Percentiles rank a stretch among this genome's conserved stretches.
These are phyloP conservation scores for Pseudopyricularia cyperi DNA, from an alignment of 2,329 filamentous ascomycete species.

Conservation along the genomic window DNA sequence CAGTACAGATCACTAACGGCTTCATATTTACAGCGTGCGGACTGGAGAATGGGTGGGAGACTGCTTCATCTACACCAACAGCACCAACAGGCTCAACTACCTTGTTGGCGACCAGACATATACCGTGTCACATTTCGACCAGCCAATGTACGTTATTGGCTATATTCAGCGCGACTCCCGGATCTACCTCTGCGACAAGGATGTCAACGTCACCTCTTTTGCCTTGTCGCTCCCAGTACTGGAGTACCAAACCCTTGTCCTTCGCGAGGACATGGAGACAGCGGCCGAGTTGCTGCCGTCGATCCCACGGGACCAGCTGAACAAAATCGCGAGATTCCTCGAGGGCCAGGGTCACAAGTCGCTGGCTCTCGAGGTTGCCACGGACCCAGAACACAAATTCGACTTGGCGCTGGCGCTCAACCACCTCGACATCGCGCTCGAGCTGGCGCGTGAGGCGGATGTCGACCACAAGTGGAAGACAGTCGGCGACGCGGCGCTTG, in stretches of 20 bases:
- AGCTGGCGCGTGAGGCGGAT: slow-evolving; percentile 70
- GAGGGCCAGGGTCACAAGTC: slow-evolving; percentile 97
- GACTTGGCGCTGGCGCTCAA: slow-evolving; percentile 76
- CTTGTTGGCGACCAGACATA: slow-evolving; percentile 96
- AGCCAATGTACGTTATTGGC: slow-evolving; percentile 85
- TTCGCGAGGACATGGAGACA: slow-evolving; percentile 85
- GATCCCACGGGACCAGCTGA: slow-evolving; percentile 86
- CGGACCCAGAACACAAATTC: slow-evolving; percentile 92
- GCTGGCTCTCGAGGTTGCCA: slow-evolving; percentile 84
- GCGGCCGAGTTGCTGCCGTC: slow-evolving; percentile 73
- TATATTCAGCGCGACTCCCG: slow-evolving; percentile 93
- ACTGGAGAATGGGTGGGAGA: slow-evolving; percentile 98
- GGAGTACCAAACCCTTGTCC: slow-evolving; percentile 91
- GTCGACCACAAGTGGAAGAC: slow-evolving; percentile 98
- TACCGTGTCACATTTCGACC: slow-evolving; percentile 93
- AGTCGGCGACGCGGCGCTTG: slow-evolving; percentile 81
- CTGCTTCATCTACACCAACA: slow-evolving; percentile 98
- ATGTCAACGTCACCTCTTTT: slow-evolving; percentile 84
- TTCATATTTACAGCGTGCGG: slow-evolving; percentile 46
- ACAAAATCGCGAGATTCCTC: slow-evolving; percentile 95
- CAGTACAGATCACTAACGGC: slow-evolving; percentile 10
- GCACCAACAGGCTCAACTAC: slow-evolving; percentile 92
- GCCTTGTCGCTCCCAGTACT: slow-evolving; percentile 82
- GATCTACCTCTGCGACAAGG: slow-evolving; percentile 92
- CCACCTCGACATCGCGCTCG: slow-evolving; percentile 72